Base-by-base conservation (phyloP, 2,329 filamentous ascomycete genomes). In the Colletotrichum cordylinicola region DNA sequence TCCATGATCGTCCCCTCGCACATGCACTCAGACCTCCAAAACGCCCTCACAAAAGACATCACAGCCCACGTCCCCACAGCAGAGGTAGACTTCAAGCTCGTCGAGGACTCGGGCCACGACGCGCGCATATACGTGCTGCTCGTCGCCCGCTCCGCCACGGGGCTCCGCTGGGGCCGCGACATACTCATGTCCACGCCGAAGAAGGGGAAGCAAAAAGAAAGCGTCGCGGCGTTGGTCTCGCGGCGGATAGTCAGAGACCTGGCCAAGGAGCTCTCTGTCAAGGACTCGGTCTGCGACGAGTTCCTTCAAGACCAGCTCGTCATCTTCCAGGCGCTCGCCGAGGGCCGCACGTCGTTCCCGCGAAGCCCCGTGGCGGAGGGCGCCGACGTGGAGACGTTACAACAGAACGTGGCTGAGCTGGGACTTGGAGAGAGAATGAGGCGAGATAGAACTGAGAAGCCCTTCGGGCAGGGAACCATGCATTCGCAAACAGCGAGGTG, bases 401-500 rank as follows among this genome's bases (percentile, higher is more conserved):
- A 79, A 29, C 81, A 83, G 72, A 80, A 77, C 4, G 78, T 85
- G 78, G 80, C 79, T 9, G 80, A 80, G 15, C 76, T 86, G 7
- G 78, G 79, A 4, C 48, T 83, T 7, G 79, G 74, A 2, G 78
- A 79, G 24, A 78, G 79, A 27, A 77, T 85, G 79, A 84, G 82
- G 55, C 86, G 81, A 67, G 90, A 92, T 75, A 87, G 85, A 77
- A 84, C 84, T 3, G 78, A 84, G 16, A 83, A 86, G 72, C 90
- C 91, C 0, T 91, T 92, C 79, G 91, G 91, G 0, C 84, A 90
- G 70, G 91, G 91, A 0, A 90, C 87, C 62, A 83, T 85, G 77
- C 91, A 93, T 77, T 86, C 91, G 0, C 87, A 86, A 56, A 93
- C 91, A n/a, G 91, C 90, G 16, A 85, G 91, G 76, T 93, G 91